These are phyloP conservation scores for Dipodascus albidus DNA, from an alignment of 805 yeast genomes.

Conservation along the genomic window DNA sequence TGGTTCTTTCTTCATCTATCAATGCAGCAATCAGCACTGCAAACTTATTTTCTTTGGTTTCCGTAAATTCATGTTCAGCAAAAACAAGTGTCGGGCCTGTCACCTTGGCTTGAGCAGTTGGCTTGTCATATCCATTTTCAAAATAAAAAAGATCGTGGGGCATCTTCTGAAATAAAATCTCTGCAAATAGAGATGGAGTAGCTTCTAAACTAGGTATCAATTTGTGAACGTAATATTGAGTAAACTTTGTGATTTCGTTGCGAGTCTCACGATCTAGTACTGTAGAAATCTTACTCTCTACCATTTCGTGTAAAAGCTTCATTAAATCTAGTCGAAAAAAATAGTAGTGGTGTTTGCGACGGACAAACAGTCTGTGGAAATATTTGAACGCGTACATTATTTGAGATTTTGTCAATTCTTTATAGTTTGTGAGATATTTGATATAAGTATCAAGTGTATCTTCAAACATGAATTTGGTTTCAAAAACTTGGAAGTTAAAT, in stretches of 20 bases:
- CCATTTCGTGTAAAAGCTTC: constrained; percentile 40
- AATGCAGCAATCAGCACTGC: constrained; percentile 41
- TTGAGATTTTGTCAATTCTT: constrained; percentile 48
- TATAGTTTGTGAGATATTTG: constrained; percentile 45
- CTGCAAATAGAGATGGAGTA: constrained; percentile 47
- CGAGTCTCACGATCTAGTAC: constrained; percentile 31
- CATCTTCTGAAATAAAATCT: constrained; percentile 53
- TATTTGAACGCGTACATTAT: constrained; percentile 55
- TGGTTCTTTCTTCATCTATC: constrained; percentile 32
- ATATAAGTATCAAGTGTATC: constrained; percentile 56
- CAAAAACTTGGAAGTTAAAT: constrained; percentile 35
- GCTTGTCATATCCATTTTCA: constrained; percentile 42
- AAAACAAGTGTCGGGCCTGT: constrained; percentile 21
- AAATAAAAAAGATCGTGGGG: constrained; percentile 40
- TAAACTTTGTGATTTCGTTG: constrained; percentile 51
- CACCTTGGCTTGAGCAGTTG: constrained; percentile 5
- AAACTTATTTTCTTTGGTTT: constrained; percentile 35
- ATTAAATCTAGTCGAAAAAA: constrained; percentile 68
- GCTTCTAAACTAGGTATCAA: constrained; percentile 36
- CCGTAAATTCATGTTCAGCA: constrained; percentile 15
- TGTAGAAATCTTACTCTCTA: constrained; percentile 15
- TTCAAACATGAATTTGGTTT: constrained; percentile 40
- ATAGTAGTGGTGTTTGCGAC: constrained; percentile 44
- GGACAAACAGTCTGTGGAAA: constrained; percentile 59
- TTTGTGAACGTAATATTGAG: constrained; percentile 52